Base-by-base conservation (phyloP, 148 eudicot species). In the Chenopodium album region DNA sequence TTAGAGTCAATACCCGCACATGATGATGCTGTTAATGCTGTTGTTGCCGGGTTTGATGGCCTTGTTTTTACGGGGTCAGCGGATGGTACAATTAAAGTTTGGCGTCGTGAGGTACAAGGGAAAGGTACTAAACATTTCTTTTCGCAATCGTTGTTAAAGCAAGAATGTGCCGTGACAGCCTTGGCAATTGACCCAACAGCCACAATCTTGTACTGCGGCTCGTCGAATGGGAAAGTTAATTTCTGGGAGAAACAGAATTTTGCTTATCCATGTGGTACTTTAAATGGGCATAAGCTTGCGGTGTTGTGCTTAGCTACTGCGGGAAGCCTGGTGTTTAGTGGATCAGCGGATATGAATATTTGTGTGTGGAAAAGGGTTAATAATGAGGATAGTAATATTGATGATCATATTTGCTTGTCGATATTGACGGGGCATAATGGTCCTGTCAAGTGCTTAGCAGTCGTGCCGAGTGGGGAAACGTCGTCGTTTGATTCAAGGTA, bases 71-170 rank as follows among this genome's bases (percentile, higher is more conserved):
- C 91, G 0, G 98, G 98, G 16, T 93, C 95, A 0, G 97, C 94
- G 1, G 97, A 93, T 14, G 97, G 97, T 0, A 86, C 87, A 0
- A 89, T 93, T 1, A 93, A 93, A 72, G 90, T 88, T 1, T 93
- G 98, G 98, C 76, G 94, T 2, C 80, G 92, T 23, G 95, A 93
- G 80, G 75, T 82, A n/a, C 95, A 93, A 46, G 92, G 92, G 1
- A 93, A 90, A 62, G 90, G 95, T n/a, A 91, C 94, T 1, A 92
- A 93, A 56, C 97, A 93, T 69, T 92, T 84, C 82, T 92, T 92
- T 52, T 89, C 93, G 2, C 92, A 90, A 29, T 80, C 87, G 0
- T 16, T 93, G 23, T 63, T 93, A 17, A 93, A 92, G 54, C 95
- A 92, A 73, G 98, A 93, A 31, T 88, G 92, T 12, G 98, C 98